Conservation (phyloP, 257 asterid genomes). For the Ehretia macrophylla region DNA sequence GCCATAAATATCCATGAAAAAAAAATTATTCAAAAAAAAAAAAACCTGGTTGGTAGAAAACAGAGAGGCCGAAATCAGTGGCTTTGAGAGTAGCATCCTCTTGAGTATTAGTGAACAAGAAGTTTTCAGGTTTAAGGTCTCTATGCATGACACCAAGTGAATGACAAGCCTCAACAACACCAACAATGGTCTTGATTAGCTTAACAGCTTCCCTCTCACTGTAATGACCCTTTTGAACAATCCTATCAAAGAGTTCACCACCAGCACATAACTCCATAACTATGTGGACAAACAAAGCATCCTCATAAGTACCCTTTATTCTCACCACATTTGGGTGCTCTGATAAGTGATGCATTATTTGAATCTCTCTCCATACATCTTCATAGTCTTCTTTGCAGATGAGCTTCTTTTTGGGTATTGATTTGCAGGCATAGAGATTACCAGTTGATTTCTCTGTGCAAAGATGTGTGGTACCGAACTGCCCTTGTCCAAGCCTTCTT, state of each 20-base stretch:
- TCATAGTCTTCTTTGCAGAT: background rate
- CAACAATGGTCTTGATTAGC: background rate
- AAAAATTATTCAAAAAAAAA: too few relatives aligned
- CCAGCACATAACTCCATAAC: background rate
- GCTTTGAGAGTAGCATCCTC: background rate
- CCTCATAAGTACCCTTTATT: background rate
- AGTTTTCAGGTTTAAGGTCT: background rate
- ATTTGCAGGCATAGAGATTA: background rate
- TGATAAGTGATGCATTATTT: background rate
- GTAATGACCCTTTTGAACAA: background rate
- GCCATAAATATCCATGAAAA: too few relatives aligned
- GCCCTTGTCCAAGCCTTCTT: background rate
- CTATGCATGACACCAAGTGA: background rate
- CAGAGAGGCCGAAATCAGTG: background rate
- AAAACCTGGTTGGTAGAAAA: background rate
- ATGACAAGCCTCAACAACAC: background rate
- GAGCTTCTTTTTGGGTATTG: background rate
- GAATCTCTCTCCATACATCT: background rate
- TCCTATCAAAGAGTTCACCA: background rate
- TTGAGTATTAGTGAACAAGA: background rate
- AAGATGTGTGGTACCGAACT: background rate
- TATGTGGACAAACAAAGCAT: background rate
- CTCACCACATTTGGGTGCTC: background rate
- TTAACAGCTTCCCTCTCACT: background rate
- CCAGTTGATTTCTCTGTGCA: background rate